Conservation (phyloP, 2,329 filamentous ascomycete species). For the Cordyceps cicadae region DNA sequence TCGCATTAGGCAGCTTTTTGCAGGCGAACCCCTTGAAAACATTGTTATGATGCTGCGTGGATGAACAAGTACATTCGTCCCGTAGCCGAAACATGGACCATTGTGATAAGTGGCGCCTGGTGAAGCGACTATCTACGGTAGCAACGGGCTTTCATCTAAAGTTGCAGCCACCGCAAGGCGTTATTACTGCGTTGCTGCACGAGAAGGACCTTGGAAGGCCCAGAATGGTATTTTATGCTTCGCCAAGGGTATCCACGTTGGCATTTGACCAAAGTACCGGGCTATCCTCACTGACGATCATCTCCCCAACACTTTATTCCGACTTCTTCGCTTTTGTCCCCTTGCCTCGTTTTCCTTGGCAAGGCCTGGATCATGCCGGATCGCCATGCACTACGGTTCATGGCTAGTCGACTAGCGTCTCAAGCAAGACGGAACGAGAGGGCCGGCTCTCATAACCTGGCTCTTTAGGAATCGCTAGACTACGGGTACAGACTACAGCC, state of each 20-base stretch:
- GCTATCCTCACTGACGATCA: neutral
- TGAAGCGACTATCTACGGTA: neutral
- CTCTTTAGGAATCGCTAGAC: neutral
- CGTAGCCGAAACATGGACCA: neutral
- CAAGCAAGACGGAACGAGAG: neutral
- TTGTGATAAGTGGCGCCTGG: neutral
- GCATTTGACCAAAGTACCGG: neutral
- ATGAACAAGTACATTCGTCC: no score
- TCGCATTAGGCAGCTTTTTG: neutral
- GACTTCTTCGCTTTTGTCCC: neutral
- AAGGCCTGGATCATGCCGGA: conserved; percentile 8
- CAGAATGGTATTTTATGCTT: conserved; percentile 2
- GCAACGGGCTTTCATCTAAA: neutral
- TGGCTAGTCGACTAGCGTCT: neutral
- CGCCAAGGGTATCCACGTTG: neutral
- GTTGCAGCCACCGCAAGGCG: neutral
- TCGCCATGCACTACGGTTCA: neutral
- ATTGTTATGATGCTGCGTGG: no score
- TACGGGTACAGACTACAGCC: neutral
- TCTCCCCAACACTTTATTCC: neutral
- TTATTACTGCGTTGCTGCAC: neutral
- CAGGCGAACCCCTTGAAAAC: neutral
- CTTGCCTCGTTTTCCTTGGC: neutral
- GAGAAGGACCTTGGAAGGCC: neutral
- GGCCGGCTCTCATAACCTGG: neutral